Base-by-base conservation (phyloP, 176 grass and related monocot genomes). In the Musa acuminata region DNA sequence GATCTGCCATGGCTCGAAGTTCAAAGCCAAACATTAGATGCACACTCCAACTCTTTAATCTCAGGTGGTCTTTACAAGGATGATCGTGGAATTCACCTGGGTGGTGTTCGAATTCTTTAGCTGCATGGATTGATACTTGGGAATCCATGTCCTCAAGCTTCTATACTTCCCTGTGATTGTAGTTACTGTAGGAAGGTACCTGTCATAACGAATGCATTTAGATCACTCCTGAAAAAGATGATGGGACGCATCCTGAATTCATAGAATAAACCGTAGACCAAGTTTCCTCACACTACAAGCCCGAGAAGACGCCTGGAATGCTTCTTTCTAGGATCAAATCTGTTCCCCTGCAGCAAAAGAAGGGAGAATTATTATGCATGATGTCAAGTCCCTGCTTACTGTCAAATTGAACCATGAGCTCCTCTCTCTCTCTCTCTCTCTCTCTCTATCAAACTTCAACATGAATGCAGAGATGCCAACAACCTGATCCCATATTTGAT, bases 401-500 rank as follows among this genome's bases (percentile, higher is more conserved):
- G 29, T 29, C 29, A 3, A 29, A 29, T 2, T 29, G 29, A 29
- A 29, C 29, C 29, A 29, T 29, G 29, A 29, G 29, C 0, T 29
- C 29, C 29, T 29, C 29, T 0, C 24, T 24, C 24, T 24, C 24
- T 29, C 2, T 29, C 29, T 29, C 29, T 35, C 29, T 35, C 29
- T 35, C 29, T 35, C 29, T 35, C 4, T 43, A 43, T 43, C 35
- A 5, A 6, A 43, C 35, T 43, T 43, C 35, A 43, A 43, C 35
- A 43, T 52, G 0, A 63, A 24, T 53, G 19, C 17, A 53, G 20
- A 43, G 53, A 26, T 57, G 2, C 20, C 20, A 20, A 19, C 35
- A 79, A 97, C 93, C 90, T 93, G 85, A 48, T 92, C 87, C 79
- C 79, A 82, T 51, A 98, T 89, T 80, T 85, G 86, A 80, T 98